Evolutionary conservation across 768 basidiomycete genomes (phyloP).

Genomic region (Leucocoprinus birnbaumii): DNA sequence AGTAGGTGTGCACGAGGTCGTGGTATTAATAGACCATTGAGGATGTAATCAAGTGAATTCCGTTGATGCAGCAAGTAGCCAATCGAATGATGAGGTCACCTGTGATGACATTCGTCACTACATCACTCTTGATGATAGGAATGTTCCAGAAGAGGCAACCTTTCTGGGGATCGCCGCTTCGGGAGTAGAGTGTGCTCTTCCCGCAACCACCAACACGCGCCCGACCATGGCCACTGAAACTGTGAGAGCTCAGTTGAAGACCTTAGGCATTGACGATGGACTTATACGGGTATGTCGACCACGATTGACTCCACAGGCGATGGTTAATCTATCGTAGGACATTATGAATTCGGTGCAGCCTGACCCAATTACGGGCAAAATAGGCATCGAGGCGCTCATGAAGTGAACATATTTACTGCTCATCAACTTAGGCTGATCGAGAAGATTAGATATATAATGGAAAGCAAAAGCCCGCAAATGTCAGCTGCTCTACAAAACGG

Average conservation of each 20-base stretch:
- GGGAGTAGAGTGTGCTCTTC: no score
- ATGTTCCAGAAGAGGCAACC: no score
- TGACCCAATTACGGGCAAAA: conserved; percentile 14
- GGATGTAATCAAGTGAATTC: no score
- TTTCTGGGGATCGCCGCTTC: no score
- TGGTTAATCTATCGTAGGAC: neutral
- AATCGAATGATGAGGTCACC: no score
- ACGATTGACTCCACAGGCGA: neutral
- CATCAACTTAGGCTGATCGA: neutral
- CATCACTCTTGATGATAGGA: no score
- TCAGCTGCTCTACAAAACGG: conserved; percentile 7
- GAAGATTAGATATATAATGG: conserved; percentile 10
- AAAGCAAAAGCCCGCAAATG: conserved; percentile 13
- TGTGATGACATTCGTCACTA: no score
- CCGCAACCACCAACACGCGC: no score
- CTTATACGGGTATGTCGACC: neutral
- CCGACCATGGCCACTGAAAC: neutral
- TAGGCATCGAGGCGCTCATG: conserved; percentile 13
- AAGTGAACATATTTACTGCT: neutral
- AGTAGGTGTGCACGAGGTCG: no score
- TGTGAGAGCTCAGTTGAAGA: neutral
- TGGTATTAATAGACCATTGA: no score
- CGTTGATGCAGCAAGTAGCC: no score
- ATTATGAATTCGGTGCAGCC: conserved; percentile 13
- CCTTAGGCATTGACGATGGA: conserved; percentile 1